These are phyloP conservation scores for Citrus sp. DNA, from an alignment of 345 rosid genomes.

Conservation along the genomic window DNA sequence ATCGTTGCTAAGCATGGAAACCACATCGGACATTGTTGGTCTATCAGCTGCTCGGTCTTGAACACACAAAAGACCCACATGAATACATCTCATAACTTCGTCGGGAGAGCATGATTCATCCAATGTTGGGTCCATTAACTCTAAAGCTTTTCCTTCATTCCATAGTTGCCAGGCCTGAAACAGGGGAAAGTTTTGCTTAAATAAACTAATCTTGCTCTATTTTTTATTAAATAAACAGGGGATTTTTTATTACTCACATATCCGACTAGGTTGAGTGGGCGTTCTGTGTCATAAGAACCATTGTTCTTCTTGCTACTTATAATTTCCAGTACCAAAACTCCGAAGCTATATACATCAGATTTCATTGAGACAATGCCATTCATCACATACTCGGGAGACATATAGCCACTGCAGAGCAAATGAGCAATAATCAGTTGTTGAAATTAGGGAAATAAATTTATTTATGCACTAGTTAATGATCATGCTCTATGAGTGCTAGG, in stretches of 20 bases:
- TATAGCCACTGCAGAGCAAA: not conserved
- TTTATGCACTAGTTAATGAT: not conserved
- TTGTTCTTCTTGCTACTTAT: slow-evolving; percentile 17
- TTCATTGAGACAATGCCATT: slow-evolving; percentile 15
- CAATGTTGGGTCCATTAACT: slow-evolving; percentile 11
- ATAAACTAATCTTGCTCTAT: not conserved
- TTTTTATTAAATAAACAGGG: no score
- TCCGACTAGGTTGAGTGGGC: slow-evolving; percentile 17
- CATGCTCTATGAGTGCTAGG: not conserved
- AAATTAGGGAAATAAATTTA: not conserved
- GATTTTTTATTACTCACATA: slow-evolving; percentile 1
- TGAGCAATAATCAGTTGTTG: not conserved
- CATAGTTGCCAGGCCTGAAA: slow-evolving; percentile 18
- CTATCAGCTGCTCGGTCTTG: slow-evolving; percentile 19
- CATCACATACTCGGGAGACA: slow-evolving; percentile 8
- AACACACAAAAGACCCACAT: slow-evolving; percentile 13
- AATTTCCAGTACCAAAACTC: slow-evolving; percentile 17
- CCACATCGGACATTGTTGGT: slow-evolving; percentile 22
- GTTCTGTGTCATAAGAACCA: not conserved
- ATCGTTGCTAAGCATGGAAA: slow-evolving; percentile 10
- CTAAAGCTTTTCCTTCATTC: slow-evolving; percentile 7
- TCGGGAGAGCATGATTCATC: not conserved
- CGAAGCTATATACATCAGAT: slow-evolving; percentile 19
- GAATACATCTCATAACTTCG: not conserved
- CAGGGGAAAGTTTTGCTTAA: no score